Conservation (phyloP, 2,329 filamentous ascomycete genomes). For the Nakataea oryzae region DNA sequence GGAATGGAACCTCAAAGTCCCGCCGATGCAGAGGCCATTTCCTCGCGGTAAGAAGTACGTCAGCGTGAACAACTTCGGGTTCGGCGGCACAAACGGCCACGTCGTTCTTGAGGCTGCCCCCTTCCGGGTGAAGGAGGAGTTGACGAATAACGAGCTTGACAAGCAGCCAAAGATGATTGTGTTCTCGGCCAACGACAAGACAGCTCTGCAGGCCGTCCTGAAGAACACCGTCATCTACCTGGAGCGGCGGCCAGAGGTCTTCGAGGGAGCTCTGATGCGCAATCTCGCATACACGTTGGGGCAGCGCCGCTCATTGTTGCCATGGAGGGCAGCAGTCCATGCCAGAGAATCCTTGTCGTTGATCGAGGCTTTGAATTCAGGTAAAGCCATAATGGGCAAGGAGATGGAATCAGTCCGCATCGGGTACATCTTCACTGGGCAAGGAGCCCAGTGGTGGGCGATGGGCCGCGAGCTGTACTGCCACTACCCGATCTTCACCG, state of each 20-base stretch:
- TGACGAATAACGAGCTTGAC: conserved; percentile 14
- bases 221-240: conserved; percentile 29
- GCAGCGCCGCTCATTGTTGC: conserved; percentile 30
- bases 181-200: conserved; percentile 29
- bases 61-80: conserved; percentile 39
- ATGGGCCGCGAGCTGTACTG: conserved; percentile 30
- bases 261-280: conserved; percentile 30
- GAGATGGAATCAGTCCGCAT: conserved; percentile 23
- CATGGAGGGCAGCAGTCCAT: conserved; percentile 31
- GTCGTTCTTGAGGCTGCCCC: conserved; percentile 27
- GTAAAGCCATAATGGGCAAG: conserved; percentile 22
- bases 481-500: conserved; percentile 23
- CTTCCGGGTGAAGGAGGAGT: conserved; percentile 19
- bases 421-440: conserved; percentile 31
- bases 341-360: conserved; percentile 33
- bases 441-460: conserved; percentile 28
- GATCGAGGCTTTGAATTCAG: conserved; percentile 29
- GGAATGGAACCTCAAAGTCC: conserved; percentile 38
- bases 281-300: conserved; percentile 38
- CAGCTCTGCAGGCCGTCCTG: conserved; percentile 14
- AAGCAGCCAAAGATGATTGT: conserved; percentile 29
- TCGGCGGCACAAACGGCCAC: conserved; percentile 34
- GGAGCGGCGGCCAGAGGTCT: conserved; percentile 30
- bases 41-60: conserved; percentile 36
- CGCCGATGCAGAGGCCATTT: conserved; percentile 31